Conservation (phyloP, 257 asterid species). For the Petunia secreta region DNA sequence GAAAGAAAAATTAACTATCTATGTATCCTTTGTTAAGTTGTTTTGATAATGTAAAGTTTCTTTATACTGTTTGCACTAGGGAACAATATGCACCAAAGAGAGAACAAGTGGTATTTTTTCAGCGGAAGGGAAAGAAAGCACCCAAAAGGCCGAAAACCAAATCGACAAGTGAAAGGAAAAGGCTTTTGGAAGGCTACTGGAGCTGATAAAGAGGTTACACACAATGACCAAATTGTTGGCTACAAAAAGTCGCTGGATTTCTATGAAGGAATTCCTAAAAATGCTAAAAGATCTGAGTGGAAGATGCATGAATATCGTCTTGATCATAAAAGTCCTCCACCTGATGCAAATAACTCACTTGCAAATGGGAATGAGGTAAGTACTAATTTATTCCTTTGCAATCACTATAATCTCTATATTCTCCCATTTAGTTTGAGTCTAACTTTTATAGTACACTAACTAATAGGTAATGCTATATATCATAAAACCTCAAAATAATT, state of each 20-base stretch:
- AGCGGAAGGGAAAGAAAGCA: conserved; percentile 16
- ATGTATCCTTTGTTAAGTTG: too few species aligned
- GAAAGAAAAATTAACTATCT: too few species aligned
- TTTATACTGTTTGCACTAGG: background rate
- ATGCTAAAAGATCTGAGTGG: conserved; percentile 18
- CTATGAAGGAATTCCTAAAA: background rate
- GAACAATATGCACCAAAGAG: background rate
- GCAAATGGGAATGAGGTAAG: background rate
- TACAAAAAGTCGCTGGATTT: conserved; percentile 27
- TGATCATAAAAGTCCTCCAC: background rate
- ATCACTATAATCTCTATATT: too few species aligned
- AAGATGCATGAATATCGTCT: conserved; percentile 40
- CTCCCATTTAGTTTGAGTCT: too few species aligned
- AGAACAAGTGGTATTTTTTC: conserved; percentile 29
- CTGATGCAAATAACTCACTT: background rate
- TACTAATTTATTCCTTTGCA: background rate
- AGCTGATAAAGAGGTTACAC: background rate
- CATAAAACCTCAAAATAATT: too few species aligned
- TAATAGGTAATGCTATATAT: too few species aligned
- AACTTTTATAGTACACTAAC: too few species aligned
- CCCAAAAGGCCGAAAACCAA: conserved; percentile 26
- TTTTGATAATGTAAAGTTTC: background rate
- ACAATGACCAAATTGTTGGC: background rate
- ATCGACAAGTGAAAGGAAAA: background rate
- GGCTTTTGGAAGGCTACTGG: conserved; percentile 41